Evolutionary conservation across 2,329 filamentous ascomycete genomes (phyloP), one percentile per base, ranked within the genome.

Genomic region (Leptosphaerulina australis): DNA sequence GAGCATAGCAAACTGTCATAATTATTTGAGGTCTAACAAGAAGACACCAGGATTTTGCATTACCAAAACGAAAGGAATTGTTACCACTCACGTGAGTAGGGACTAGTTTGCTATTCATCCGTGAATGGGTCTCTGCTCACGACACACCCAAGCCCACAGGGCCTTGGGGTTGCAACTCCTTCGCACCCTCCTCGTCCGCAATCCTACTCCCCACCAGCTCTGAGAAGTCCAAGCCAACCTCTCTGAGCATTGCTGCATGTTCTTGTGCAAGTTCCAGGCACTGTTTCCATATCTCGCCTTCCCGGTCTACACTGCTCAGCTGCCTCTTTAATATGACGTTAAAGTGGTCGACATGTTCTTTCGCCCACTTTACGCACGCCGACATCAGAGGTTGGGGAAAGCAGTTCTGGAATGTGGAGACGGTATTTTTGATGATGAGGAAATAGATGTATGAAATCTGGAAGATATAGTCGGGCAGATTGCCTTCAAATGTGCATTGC

Each of bases 341-440:
- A 78, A 97, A 97, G 2, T 86, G 86, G 63, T 97, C 92, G 1
- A 97, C 85, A 69, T 96, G 87, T 63, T 94, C 88, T 74, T 97
- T 97, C n/a, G 91, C 92, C 94, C 94, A 99, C 69, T 93, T 95
- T 64, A 99, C 93, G 63, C 91, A 96, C 0, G 92, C 91, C 65
- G 91, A 96, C 82, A 94, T 95, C 78, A 94, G 90, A 11, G 86
- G 80, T 20, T 90, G 82, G 9, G 91, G 87, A 69, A 97, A 97
- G 55, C 73, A 75, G 44, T 80, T 78, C 68, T 96, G 91, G 74
- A 94, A 97, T 66, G 90, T 92, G 66, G 84, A 83, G 53, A 97
- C 88, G 0, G 94, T 97, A 74, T 97, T 97, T 62, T 90, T 87
- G 69, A 99, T 93, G 58, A 96, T 83, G 44, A 87, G 91, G 75